Base-by-base conservation (phyloP, 1,139 yeast species). In the Suhomyces guaymorum region DNA sequence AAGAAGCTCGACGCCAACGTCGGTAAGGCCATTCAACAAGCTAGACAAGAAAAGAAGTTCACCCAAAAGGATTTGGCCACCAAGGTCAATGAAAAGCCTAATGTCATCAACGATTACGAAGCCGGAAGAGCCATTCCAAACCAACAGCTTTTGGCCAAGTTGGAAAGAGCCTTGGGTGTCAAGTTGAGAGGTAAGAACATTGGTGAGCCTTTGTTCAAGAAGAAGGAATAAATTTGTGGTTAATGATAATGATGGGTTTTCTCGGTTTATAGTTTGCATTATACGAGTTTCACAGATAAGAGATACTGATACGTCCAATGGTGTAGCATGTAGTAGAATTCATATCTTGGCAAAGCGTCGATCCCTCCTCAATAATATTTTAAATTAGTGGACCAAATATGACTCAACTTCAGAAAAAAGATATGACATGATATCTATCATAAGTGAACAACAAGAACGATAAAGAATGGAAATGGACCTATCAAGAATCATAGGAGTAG, bases 51-150 rank as follows among this genome's bases (percentile, higher is more conserved):
- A 46, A 89, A 89, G 76, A 78, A 79, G 54, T 60, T 89, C 56
- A 85, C 97, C 8, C 98, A 92, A 66, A 92, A 92, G 74, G 98
- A 92, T 51, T 75, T 92, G 55, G 98, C 98, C 52, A 88, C 96
- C 44, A 85, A 82, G 62, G 78, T 92, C 57, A 90, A 89, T 61
- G 98, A 92, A 69, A 92, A 92, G 72, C 97, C 97, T 41, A 88
- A 84, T 48, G 87, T 92, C 42, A 82, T 92, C 55, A 90, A 89
- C 66, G 98, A 92, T 59, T 92, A 92, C 66, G 98, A 92, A 70
- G 89, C 95, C 37, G 97, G 96, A 40, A 80, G 96, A 61, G 98
- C 96, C 35, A 80, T 86, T 47, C 98, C 98, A 41, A 90, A 87
- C 70, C 98, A 94, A 71, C 97, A 89, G 66, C 67, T 92, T 37